phyloP scores from a whole-genome alignment of 345 rosid species.

The Populus pruinosa region DNA sequence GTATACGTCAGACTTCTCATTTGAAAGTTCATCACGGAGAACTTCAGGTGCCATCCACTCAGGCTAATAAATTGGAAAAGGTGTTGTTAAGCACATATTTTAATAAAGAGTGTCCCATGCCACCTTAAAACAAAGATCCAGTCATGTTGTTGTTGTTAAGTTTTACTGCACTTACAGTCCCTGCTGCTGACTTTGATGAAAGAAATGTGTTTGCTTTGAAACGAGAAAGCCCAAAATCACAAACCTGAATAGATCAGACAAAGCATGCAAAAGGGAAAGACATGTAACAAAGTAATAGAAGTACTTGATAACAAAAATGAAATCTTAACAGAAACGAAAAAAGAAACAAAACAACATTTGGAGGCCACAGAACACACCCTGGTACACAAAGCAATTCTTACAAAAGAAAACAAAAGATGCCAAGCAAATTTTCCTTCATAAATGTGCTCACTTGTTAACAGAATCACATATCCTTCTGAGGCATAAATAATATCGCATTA shows the following conservation, averaged over 20 bases:
- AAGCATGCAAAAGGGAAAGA: slow-evolving; percentile 9
- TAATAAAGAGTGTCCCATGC: not conserved
- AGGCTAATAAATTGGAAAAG: slow-evolving; percentile 50
- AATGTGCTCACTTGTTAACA: not conserved
- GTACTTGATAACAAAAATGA: not conserved
- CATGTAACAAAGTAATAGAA: not conserved
- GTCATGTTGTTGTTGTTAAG: slow-evolving; percentile 2
- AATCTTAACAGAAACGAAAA: not conserved
- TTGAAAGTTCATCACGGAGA: slow-evolving; percentile 92
- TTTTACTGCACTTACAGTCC: slow-evolving; percentile 73
- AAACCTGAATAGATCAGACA: slow-evolving; percentile 52
- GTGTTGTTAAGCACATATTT: slow-evolving; percentile 7
- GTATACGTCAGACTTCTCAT: slow-evolving; percentile 91
- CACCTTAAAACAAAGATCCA: slow-evolving; percentile 12
- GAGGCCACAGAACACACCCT: not conserved
- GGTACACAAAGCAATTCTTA: not conserved
- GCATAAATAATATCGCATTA: not conserved
- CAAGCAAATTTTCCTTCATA: not conserved
- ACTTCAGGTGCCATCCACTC: slow-evolving; percentile 99
- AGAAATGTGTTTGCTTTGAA: slow-evolving; percentile 92
- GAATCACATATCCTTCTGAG: not conserved
- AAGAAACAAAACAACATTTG: not conserved
- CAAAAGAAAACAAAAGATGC: not conserved
- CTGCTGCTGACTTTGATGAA: slow-evolving; percentile 98
- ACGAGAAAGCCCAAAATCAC: slow-evolving; percentile 98